These are phyloP conservation scores for Leucoagaricus sp. DNA, from an alignment of 1,284 basidiomycete species.

Conservation along the genomic window DNA sequence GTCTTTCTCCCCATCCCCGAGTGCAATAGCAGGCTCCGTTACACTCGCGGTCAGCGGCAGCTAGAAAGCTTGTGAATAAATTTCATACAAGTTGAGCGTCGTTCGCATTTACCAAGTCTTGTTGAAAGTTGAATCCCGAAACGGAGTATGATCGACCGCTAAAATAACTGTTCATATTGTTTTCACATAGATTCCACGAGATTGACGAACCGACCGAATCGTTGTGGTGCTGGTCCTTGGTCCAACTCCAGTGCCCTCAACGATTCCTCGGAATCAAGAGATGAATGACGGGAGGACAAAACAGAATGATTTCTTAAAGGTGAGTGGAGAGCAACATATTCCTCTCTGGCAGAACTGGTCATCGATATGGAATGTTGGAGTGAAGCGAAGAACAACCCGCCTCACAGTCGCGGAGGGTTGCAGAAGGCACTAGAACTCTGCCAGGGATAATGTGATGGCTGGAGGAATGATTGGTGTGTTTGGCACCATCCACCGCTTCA, in stretches of 20 bases:
- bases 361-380: slow-evolving; percentile 17
- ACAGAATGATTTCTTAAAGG: slow-evolving; percentile 32
- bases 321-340: slow-evolving; percentile 44
- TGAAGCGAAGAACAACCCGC: neutral
- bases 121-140: slow-evolving; percentile 77
- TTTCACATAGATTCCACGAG: neutral
- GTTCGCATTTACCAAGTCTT: slow-evolving; percentile 54
- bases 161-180: slow-evolving; percentile 10
- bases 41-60: slow-evolving; percentile 77
- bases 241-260: slow-evolving; percentile 77
- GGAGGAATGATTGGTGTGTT: neutral
- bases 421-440: neutral
- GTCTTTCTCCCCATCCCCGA: slow-evolving; percentile 63
- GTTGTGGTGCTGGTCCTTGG: slow-evolving; percentile 51
- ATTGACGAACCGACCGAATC: slow-evolving; percentile 30
- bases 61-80: slow-evolving; percentile 16
- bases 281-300: slow-evolving; percentile 43
- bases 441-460: neutral
- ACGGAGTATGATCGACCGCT: slow-evolving; percentile 69
- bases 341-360: slow-evolving; percentile 33
- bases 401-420: neutral
- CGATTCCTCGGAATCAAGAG: slow-evolving; percentile 71
- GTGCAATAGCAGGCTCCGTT: slow-evolving; percentile 58
- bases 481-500: slow-evolving; percentile 2
- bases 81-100: neutral